Base-by-base conservation (phyloP, 352 stramenopile species). In the Pythium utonaiense region DNA sequence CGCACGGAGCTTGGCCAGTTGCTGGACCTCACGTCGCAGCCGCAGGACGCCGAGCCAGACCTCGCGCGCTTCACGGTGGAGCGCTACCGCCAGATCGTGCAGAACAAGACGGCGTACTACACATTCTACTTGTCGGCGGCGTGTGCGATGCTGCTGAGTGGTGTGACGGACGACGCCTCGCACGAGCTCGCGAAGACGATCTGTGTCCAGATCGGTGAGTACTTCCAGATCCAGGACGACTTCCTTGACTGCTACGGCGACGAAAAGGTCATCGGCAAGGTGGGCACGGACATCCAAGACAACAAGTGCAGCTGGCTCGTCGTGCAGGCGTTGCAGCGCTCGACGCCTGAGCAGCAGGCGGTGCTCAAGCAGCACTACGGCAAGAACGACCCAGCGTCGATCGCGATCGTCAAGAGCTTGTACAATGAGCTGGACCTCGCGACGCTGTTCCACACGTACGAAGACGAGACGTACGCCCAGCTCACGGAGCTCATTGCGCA, bases 221-320 rank as follows among this genome's bases (percentile, higher is more conserved):
- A 99, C 71, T 99, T 99, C 72, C 97, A 99, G 81, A 96, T 99
- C 57, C 97, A 99, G 74, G 97, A 99, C 76, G 97, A 99, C 77
- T 98, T 95, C 67, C 77, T 99, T 6, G 97, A 99, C 79, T 99
- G 95, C 78, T 99, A 97, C 73, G 97, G 89, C 44, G 85, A 96
- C 53, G 88, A 91, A 12, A 69, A 87, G 34, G 89, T 98, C 53
- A 96, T 98, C 53, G 93, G 93, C 62, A 98, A 98, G 72, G 76
- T 94, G 38, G 95, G 95, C 61, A 99, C 97, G 16, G 97, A 99
- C 76, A 99, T 99, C 75, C 92, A 99, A 75, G 97, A 99, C 75
- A 98, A 96, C 71, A 99, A 99, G 78, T 99, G 97, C 80, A 97
- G 90, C 64, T 99, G 97, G 97, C 80, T 99, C 10, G 92, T 99